Conservation (phyloP, 2,329 filamentous ascomycete species). For the Aspergillus clavatus region DNA sequence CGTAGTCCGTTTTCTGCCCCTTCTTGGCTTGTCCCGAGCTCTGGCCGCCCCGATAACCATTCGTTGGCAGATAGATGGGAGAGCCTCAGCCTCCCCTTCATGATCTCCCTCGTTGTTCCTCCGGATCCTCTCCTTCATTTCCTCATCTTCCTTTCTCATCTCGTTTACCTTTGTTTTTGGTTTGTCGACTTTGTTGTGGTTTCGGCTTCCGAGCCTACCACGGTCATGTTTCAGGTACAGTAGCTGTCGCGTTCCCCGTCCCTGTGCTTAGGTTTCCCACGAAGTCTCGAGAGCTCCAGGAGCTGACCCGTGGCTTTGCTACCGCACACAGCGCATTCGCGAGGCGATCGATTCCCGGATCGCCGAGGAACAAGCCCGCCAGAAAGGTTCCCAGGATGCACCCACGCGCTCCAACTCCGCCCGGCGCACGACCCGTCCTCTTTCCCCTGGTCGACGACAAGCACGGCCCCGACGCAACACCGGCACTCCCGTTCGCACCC, state of each 20-base stretch:
- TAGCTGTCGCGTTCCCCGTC: slow-evolving; percentile 2
- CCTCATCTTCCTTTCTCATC: slow-evolving; percentile 6
- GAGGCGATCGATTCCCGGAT: slow-evolving; percentile 82
- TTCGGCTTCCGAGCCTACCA: slow-evolving; percentile 19
- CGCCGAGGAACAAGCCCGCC: slow-evolving; percentile 83
- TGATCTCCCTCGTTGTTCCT: slow-evolving; percentile 9
- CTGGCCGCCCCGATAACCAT: slow-evolving; percentile 18
- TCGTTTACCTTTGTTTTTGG: slow-evolving; percentile 11
- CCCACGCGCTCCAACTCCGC: slow-evolving; percentile 42
- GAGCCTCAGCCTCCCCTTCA: neutral
- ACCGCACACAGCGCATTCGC: slow-evolving; percentile 62
- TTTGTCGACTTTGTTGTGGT: slow-evolving; percentile 12
- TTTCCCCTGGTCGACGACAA: slow-evolving; percentile 25
- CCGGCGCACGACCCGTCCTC: slow-evolving; percentile 33
- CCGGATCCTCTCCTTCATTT: slow-evolving; percentile 9
- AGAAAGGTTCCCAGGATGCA: slow-evolving; percentile 50
- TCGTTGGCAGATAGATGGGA: neutral
- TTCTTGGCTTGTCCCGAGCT: slow-evolving; percentile 16
- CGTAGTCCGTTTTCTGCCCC: slow-evolving; percentile 6
- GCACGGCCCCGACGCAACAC: slow-evolving; percentile 33
- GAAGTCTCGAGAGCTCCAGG: no score
- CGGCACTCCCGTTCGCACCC: slow-evolving; percentile 50
- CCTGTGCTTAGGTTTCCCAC: neutral
- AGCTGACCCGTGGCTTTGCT: neutral
- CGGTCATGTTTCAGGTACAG: slow-evolving; percentile 31